Evolutionary conservation across 768 basidiomycete genomes (phyloP), one percentile per base, ranked within the genome.

Genomic region (Russula sp.): DNA sequence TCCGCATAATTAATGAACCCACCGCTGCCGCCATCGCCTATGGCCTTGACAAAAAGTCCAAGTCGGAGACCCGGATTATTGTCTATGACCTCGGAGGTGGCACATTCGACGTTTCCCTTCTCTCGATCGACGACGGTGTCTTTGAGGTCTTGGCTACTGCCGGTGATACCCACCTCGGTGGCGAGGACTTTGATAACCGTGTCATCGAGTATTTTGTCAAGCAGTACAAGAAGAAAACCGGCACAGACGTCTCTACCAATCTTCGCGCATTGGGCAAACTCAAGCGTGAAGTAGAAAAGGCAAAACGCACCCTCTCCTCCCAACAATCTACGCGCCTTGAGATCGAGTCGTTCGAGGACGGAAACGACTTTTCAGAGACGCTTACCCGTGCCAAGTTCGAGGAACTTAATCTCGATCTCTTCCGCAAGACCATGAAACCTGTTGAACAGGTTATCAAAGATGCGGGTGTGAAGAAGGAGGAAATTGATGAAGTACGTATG

Each of bases 351-450:
- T 98, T 98, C 76, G 94, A 95, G 75, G 84, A 86, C 69, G 96
- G 96, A 66, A 95, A 96, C 69, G 96, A 99, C 79, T 93, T 98
- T 71, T 90, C 93, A 38, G 96, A 98, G 82, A 92, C 91, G 7
- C 84, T 98, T 36, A 98, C 96, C 56, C 86, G 96, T 58, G 96
- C 96, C 79, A 98, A 97, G 78, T 98, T 99, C 73, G 96, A 98
- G 75, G 95, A 98, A 75, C 82, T 98, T 67, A 97, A 96, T 85
- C 88, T 97, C 79, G 96, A 99, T 70, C 85, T 98, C 56, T 99
- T 99, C 90, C 83, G 96, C 71, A 96, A 96, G 84, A 99, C 96
- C 38, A 93, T 98, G 92, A 95, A 95, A 81, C 96, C 96, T 65
- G 96, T 98, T 64, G 95, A 98, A 75, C 96, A 98, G 76, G 96